Evolutionary conservation across 345 rosid species (phyloP).

Genomic region (Hibiscus mutabilis): DNA sequence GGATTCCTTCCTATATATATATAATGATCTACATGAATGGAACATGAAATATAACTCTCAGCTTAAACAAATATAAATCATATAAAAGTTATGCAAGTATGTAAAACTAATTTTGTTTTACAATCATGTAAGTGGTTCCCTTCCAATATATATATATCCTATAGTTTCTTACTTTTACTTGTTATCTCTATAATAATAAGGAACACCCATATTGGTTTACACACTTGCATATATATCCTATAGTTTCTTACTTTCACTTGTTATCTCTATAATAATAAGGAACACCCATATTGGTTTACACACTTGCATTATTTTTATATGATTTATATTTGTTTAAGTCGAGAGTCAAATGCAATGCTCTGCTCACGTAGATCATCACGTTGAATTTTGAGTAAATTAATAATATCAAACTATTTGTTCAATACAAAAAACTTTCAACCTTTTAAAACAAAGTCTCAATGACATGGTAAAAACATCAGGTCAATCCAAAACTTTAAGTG

Average conservation of each 20-base stretch:
- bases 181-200: background rate
- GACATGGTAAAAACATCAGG: too few species aligned
- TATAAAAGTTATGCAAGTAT: background rate
- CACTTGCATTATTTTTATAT: too few species aligned
- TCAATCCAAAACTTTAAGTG: too few species aligned
- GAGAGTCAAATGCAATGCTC: too few species aligned
- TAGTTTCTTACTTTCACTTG: background rate
- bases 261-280: background rate
- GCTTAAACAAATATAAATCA: background rate
- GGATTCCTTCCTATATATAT: too few species aligned
- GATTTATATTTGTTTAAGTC: too few species aligned
- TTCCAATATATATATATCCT: background rate
- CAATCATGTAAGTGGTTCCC: background rate
- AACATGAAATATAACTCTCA: background rate
- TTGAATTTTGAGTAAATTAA: background rate
- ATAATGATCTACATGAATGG: background rate
- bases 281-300: background rate
- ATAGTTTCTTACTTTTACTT: background rate
- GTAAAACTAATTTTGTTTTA: background rate
- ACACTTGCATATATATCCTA: background rate
- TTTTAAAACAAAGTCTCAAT: too few species aligned
- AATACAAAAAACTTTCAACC: background rate
- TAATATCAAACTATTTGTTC: background rate
- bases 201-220: background rate
- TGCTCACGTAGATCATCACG: too few species aligned